Evolutionary conservation across 805 yeast species (phyloP), one percentile per base, ranked within the genome.

Genomic region (Candida hispaniensis): DNA sequence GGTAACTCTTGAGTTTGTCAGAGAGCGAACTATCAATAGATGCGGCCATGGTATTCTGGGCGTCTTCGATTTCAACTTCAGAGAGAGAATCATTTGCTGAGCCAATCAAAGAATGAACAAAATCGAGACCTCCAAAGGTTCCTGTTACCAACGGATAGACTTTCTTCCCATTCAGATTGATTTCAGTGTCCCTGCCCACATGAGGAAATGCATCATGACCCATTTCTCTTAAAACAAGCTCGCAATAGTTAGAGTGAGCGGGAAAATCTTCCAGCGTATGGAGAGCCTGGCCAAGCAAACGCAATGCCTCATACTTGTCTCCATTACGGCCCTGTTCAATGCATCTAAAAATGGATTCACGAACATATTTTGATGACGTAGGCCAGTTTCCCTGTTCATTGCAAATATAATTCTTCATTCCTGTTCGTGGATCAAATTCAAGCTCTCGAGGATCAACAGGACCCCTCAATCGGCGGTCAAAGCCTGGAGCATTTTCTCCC

Each of bases 71-170:
- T 28, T 46, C 47, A 6, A 47, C 46, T 30, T 44, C 45, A 11
- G 46, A 42, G 13, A 44, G 39, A 14, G 42, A 42, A 18, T 44
- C 47, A 33, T 44, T 44, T 15, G 47, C 47, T 14, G 43, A 47
- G 13, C 49, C 49, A 10, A 46, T 36, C 18, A 46, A 16, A 4
- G 50, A 46, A 21, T 45, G 50, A 17, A 46, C 24, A 27, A 46
- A 46, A 22, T 46, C 50, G 19, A 45, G 26, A 12, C 48, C 48
- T 7, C 50, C 50, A 43, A 47, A 46, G 13, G 51, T 45, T 4
- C 50, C 50, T 11, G 50, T 46, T 14, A 47, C 42, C 9, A 46
- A 30, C 33, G 50, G 50, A 14, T 30, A 47, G n/a, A 47, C 50
- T 14, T 15, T 18, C 30, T 45, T 41, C 7, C 47, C 47, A 4